These are phyloP conservation scores for Auriscalpium orientale DNA, from an alignment of 768 basidiomycete genomes.

Conservation along the genomic window DNA sequence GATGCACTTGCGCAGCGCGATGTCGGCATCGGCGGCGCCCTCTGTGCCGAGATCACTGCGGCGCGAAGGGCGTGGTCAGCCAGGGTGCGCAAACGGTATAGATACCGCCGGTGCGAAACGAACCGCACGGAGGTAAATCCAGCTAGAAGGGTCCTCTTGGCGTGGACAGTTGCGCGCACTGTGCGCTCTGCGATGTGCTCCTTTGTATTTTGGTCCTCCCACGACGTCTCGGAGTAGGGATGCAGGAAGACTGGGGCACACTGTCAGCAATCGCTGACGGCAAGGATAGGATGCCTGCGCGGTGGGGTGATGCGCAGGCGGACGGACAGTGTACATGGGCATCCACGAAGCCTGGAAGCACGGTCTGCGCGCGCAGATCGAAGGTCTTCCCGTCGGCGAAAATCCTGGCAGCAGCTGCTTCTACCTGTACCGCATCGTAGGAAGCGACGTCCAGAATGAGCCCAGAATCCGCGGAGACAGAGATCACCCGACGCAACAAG, in stretches of 20 bases:
- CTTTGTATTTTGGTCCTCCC: conserved; percentile 54
- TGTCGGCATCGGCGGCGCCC: conserved; percentile 55
- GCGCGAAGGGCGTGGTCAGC: neutral
- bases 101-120: neutral
- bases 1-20: conserved; percentile 49
- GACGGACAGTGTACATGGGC: conserved; percentile 46
- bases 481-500: conserved; percentile 38
- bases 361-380: conserved; percentile 38
- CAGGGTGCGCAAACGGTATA: neutral
- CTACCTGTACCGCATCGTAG: conserved; percentile 5
- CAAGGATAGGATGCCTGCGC: neutral
- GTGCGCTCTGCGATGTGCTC: conserved; percentile 53
- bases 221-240: conserved; percentile 50
- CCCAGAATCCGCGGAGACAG: conserved; percentile 38
- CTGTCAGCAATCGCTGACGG: neutral
- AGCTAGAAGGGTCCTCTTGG: conserved; percentile 46
- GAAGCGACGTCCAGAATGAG: conserved; percentile 38
- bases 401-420: neutral
- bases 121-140: conserved; percentile 60
- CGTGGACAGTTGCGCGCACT: conserved; percentile 53
- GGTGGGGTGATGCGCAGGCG: neutral
- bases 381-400: conserved; percentile 27
- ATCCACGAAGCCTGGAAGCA: conserved; percentile 54
- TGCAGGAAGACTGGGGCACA: conserved; percentile 46
- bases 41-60: conserved; percentile 61